Percentiles rank a stretch among this genome's conserved stretches.
Evolutionary conservation across 176 grass and related monocot species (phyloP).

Genomic region (Rhipidocladum racemiflorum): DNA sequence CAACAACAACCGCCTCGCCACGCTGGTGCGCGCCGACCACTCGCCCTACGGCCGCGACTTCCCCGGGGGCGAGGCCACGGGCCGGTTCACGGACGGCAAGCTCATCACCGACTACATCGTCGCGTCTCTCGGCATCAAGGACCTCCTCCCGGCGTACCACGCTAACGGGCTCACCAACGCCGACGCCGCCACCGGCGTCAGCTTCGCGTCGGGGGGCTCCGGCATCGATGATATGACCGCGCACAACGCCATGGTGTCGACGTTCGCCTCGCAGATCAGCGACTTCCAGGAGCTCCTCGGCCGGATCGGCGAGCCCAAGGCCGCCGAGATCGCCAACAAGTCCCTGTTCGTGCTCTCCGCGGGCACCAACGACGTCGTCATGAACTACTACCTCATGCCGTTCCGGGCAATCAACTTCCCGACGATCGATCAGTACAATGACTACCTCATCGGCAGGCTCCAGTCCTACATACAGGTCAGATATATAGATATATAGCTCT

Average conservation of each 20-base stretch:
- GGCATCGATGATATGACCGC: constrained; percentile 68
- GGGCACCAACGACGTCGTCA: constrained; percentile 62
- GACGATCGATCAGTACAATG: constrained; percentile 39
- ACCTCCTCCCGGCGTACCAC: constrained; percentile 49
- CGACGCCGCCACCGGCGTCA: constrained; percentile 48
- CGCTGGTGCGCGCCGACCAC: constrained; percentile 58
- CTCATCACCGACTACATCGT: constrained; percentile 67
- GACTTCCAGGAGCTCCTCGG: constrained; percentile 43
- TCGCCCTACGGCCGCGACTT: constrained; percentile 65
- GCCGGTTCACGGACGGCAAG: constrained; percentile 67
- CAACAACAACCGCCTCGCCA: constrained; percentile 62
- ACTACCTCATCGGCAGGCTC: constrained; percentile 43
- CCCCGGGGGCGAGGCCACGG: constrained; percentile 39
- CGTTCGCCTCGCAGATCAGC: constrained; percentile 37
- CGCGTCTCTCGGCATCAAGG: constrained; percentile 52
- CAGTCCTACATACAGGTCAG: constrained; percentile 43
- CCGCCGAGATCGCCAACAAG: constrained; percentile 36
- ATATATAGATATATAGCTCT: neutral
- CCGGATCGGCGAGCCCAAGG: constrained; percentile 24
- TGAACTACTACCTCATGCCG: constrained; percentile 44
- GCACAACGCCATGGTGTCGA: constrained; percentile 1
- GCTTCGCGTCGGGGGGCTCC: constrained; percentile 61
- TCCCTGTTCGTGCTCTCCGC: constrained; percentile 45
- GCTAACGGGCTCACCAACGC: neutral
- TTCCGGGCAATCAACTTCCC: constrained; percentile 12